phyloP scores from a whole-genome alignment of 2,329 filamentous ascomycete genomes.

The Exophiala lecanii-corni region DNA sequence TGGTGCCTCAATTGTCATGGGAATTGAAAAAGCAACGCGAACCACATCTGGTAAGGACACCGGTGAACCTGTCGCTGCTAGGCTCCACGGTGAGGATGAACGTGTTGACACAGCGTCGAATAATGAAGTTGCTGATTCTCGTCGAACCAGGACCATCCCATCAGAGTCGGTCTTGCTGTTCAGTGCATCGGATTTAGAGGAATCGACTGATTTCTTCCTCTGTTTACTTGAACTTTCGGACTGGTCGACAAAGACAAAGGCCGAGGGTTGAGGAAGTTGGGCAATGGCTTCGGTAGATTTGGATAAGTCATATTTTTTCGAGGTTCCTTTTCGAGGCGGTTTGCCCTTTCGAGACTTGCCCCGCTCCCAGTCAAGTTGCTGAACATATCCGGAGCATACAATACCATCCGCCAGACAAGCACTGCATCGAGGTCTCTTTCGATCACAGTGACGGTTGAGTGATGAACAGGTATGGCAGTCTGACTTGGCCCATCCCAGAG shows the following conservation, averaged over 20 bases:
- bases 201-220: slow-evolving; percentile 10
- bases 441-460: slow-evolving; percentile 19
- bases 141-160: background rate
- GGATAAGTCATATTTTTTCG: background rate
- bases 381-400: slow-evolving; percentile 23
- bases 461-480: slow-evolving; percentile 25
- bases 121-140: background rate
- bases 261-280: slow-evolving; percentile 12
- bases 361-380: slow-evolving; percentile 23
- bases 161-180: background rate
- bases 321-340: slow-evolving; percentile 2
- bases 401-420: slow-evolving; percentile 21
- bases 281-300: slow-evolving; percentile 1
- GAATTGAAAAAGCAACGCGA: slow-evolving; percentile 3
- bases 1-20: slow-evolving; percentile 4
- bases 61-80: slow-evolving; percentile 4
- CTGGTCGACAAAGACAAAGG: slow-evolving; percentile 19
- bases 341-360: slow-evolving; percentile 11
- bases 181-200: slow-evolving; percentile 9
- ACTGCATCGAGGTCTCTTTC: slow-evolving; percentile 23
- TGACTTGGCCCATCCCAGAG: slow-evolving; percentile 24
- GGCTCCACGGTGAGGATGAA: slow-evolving; percentile 8
- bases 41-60: background rate
- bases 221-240: slow-evolving; percentile 1
- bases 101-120: background rate